Conservation (phyloP, 192 early-diverging fungal genomes). For the Geosiphon pyriformis region DNA sequence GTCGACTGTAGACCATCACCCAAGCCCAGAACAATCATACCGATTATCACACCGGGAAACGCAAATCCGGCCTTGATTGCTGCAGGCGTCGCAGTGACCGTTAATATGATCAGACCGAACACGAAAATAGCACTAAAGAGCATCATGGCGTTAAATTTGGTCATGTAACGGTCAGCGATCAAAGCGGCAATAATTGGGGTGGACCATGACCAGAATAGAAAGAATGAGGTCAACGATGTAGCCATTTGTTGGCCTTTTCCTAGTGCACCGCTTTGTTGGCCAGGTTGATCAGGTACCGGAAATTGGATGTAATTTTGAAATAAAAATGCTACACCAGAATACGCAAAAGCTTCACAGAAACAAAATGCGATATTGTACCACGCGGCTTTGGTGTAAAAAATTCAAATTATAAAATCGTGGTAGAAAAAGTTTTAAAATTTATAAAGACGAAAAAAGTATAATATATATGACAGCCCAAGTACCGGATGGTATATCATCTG, state of each 20-base stretch:
- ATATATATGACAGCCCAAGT: too few species aligned
- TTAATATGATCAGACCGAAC: slow-evolving; percentile 56
- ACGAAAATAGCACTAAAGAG: slow-evolving; percentile 60
- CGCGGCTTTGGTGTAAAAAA: slow-evolving; percentile 26
- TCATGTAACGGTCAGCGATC: slow-evolving; percentile 64
- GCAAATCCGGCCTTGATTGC: slow-evolving; percentile 52
- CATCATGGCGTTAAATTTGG: slow-evolving; percentile 68
- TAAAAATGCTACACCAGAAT: slow-evolving; percentile 51
- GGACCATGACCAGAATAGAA: slow-evolving; percentile 54
- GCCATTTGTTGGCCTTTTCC: slow-evolving; percentile 48
- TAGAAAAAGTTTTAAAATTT: neutral
- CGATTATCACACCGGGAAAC: slow-evolving; percentile 58
- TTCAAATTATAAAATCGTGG: neutral
- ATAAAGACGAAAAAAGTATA: too few species aligned
- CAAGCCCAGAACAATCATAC: slow-evolving; percentile 64
- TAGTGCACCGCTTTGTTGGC: slow-evolving; percentile 43
- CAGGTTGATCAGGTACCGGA: slow-evolving; percentile 34
- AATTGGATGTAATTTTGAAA: slow-evolving; percentile 54
- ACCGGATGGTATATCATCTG: neutral
- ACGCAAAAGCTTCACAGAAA: slow-evolving; percentile 58
- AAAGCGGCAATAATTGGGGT: slow-evolving; percentile 55
- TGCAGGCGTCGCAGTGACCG: slow-evolving; percentile 51
- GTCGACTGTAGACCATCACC: slow-evolving; percentile 75
- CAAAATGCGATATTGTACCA: slow-evolving; percentile 50
- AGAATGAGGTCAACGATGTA: slow-evolving; percentile 48